Conservation (phyloP, 345 rosid species). For the Brassica rapa region DNA sequence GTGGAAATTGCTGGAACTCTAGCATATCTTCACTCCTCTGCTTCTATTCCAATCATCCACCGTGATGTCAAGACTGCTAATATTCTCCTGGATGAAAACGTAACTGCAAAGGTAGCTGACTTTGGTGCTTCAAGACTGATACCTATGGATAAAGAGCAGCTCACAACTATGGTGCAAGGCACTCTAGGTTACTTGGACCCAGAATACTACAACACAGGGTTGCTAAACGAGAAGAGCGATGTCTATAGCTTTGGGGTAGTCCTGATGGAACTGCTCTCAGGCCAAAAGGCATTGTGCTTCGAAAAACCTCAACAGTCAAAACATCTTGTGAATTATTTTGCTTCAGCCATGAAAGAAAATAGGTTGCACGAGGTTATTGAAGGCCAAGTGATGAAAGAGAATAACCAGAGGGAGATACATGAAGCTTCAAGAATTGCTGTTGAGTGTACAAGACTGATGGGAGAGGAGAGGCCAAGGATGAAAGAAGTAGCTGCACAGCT, state of each 20-base stretch:
- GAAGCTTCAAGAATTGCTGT: conserved; percentile 32
- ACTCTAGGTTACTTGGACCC: conserved; percentile 49
- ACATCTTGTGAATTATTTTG: conserved; percentile 35
- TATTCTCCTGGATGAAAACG: conserved; percentile 42
- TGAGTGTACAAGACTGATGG: conserved; percentile 20
- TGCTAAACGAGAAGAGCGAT: conserved; percentile 46
- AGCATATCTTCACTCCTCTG: conserved; percentile 44
- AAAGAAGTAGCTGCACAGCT: conserved; percentile 45
- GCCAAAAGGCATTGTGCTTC: conserved; percentile 36
- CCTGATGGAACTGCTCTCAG: conserved; percentile 37
- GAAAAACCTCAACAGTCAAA: conserved; percentile 15
- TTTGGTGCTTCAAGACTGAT: conserved; percentile 12
- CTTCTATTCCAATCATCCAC: conserved; percentile 42
- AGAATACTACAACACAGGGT: conserved; percentile 39
- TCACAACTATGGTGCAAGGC: conserved; percentile 50
- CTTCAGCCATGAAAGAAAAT: conserved; percentile 16
- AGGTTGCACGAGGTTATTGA: conserved; percentile 2
- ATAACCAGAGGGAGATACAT: conserved; percentile 3
- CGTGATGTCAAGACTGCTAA: conserved; percentile 49
- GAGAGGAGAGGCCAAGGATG: conserved; percentile 37
- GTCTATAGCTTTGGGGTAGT: conserved; percentile 54
- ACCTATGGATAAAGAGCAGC: conserved; percentile 26
- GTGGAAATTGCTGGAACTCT: conserved; percentile 43
- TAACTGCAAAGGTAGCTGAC: conserved; percentile 1
- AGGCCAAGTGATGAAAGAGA: not conserved